Conservation (phyloP, 805 yeast species). For the Saccharomycopsis sp. region DNA sequence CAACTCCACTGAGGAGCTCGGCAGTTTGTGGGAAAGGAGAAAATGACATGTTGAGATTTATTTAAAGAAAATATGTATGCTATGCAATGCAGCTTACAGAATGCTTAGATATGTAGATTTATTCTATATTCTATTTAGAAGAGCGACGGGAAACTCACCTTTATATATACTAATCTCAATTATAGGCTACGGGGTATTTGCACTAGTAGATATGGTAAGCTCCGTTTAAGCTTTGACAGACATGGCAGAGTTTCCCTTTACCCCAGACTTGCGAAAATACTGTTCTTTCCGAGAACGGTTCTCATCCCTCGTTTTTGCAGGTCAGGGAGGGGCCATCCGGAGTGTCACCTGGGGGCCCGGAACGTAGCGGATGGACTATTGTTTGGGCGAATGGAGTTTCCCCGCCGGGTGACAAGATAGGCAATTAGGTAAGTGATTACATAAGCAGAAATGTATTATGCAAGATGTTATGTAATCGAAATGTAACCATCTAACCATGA, state of each 20-base stretch:
- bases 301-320: not conserved
- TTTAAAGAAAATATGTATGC: not conserved
- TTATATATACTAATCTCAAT: not conserved
- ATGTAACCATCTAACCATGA: too few species aligned
- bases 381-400: not conserved
- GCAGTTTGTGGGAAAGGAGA: constrained; percentile 39
- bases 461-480: too few species aligned
- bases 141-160: not conserved
- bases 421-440: not conserved
- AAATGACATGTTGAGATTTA: not conserved
- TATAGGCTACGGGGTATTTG: too few species aligned
- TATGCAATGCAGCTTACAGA: too few species aligned
- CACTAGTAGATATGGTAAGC: too few species aligned
- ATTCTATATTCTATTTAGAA: too few species aligned
- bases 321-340: not conserved
- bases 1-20: constrained; percentile 42
- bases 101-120: too few species aligned
- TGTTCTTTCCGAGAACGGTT: not conserved
- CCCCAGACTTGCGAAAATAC: not conserved
- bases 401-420: not conserved
- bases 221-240: not conserved
- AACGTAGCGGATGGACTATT: not conserved
- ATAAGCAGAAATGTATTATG: not conserved
- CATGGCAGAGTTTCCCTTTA: not conserved
- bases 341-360: not conserved